Conservation (phyloP, 345 rosid genomes). For the Boechera divaricarpa region DNA sequence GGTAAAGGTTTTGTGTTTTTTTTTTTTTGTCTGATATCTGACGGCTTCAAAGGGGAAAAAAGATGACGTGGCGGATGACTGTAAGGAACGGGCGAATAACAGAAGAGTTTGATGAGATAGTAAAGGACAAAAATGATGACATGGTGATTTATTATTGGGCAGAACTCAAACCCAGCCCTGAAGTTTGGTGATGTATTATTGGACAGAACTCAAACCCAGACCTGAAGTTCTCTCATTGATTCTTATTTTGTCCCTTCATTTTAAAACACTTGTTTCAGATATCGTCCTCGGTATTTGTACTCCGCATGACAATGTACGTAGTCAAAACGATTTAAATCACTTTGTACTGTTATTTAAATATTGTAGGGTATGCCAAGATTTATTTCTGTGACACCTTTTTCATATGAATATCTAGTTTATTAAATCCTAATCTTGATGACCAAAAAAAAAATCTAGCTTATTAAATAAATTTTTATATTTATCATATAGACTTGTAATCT, state of each 20-base stretch:
- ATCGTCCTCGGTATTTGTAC: neutral
- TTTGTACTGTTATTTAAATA: neutral
- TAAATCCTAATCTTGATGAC: too few species aligned
- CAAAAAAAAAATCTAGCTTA: too few species aligned
- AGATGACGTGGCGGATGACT: slow-evolving; percentile 33
- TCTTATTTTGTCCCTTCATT: neutral
- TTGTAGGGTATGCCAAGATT: too few species aligned
- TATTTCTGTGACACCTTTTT: too few species aligned
- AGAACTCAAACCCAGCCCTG: slow-evolving; percentile 33
- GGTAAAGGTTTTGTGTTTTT: slow-evolving; percentile 32
- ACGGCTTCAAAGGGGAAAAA: slow-evolving; percentile 5
- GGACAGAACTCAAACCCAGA: slow-evolving; percentile 29
- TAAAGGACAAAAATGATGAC: slow-evolving; percentile 26
- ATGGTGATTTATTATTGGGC: slow-evolving; percentile 21
- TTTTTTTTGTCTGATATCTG: slow-evolving; percentile 2
- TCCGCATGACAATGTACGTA: neutral
- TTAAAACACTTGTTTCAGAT: neutral
- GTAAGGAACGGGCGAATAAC: slow-evolving; percentile 25
- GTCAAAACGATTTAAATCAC: neutral
- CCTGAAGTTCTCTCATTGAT: slow-evolving; percentile 34
- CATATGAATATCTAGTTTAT: too few species aligned
- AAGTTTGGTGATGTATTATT: slow-evolving; percentile 27
- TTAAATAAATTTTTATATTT: too few species aligned
- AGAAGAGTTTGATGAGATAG: slow-evolving; percentile 10
- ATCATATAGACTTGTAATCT: too few species aligned